phyloP scores from a whole-genome alignment of 2,329 filamentous ascomycete genomes.

The Tolypocladium sp. region DNA sequence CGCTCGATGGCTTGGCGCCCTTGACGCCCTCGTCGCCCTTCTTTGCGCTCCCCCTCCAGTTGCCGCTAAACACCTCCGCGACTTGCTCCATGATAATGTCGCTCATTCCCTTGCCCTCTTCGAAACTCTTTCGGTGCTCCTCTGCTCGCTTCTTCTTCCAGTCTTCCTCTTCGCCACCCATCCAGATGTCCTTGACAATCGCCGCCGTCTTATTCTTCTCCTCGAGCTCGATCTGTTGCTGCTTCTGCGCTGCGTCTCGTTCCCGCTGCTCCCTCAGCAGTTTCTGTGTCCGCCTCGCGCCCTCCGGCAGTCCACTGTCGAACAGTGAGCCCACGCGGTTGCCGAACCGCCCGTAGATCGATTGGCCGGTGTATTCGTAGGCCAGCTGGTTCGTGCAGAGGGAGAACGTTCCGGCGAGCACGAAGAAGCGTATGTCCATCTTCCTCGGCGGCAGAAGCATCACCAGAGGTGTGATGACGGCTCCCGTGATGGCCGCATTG shows the following conservation, averaged over 20 bases:
- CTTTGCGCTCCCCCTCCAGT: slow-evolving; percentile 19
- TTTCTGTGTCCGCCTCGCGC: slow-evolving; percentile 36
- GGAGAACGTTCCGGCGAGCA: slow-evolving; percentile 41
- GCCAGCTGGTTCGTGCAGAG: slow-evolving; percentile 46
- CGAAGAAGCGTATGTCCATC: slow-evolving; percentile 38
- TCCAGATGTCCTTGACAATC: slow-evolving; percentile 42
- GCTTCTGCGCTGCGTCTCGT: slow-evolving; percentile 21
- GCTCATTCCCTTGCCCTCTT: slow-evolving; percentile 46
- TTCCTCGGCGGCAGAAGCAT: slow-evolving; percentile 43
- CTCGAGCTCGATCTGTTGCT: slow-evolving; percentile 13
- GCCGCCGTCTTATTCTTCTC: slow-evolving; percentile 21
- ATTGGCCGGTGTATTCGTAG: slow-evolving; percentile 47
- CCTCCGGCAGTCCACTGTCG: slow-evolving; percentile 47
- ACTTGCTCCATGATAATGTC: slow-evolving; percentile 49
- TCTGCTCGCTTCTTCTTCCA: slow-evolving; percentile 44
- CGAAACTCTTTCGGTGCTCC: slow-evolving; percentile 42
- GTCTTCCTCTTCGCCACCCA: slow-evolving; percentile 45
- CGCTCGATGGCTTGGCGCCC: slow-evolving; percentile 8
- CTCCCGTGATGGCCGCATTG: slow-evolving; percentile 37
- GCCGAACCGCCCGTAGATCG: slow-evolving; percentile 38
- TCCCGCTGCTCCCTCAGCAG: slow-evolving; percentile 37
- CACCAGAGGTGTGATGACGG: slow-evolving; percentile 35
- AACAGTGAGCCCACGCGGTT: slow-evolving; percentile 34
- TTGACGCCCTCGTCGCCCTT: slow-evolving; percentile 16
- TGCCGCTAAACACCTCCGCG: slow-evolving; percentile 39